A percentile compares a stretch with the other conserved stretches of the same genome.
Evolutionary conservation across 768 basidiomycete species (phyloP).

Genomic region (Lanmaoa rubissima): DNA sequence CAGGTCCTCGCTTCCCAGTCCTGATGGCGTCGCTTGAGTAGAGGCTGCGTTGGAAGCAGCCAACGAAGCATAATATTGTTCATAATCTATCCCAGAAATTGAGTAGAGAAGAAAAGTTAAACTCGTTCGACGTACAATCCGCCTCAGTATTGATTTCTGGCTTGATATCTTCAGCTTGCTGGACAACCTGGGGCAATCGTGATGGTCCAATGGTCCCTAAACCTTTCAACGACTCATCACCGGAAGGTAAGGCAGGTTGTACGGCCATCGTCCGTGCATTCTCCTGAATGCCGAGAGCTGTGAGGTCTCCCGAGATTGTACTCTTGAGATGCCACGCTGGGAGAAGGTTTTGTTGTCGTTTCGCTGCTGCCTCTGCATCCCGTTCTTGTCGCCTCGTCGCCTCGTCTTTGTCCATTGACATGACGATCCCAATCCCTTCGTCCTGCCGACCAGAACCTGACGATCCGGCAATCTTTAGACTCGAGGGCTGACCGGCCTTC

Average conservation of each 20-base stretch:
- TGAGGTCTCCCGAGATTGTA: constrained; percentile 91
- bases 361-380: constrained; percentile 79
- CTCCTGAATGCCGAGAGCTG: constrained; percentile 80
- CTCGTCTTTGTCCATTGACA: constrained; percentile 88
- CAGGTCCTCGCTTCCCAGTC: constrained; percentile 51
- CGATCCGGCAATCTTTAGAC: constrained; percentile 74
- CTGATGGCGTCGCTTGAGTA: constrained; percentile 59
- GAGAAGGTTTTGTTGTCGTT: constrained; percentile 85
- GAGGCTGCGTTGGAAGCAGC: constrained; percentile 63
- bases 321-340: constrained; percentile 96
- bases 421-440: constrained; percentile 81
- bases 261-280: constrained; percentile 50
- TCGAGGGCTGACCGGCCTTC: constrained; percentile 49
- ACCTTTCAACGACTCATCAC: constrained; percentile 73
- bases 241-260: constrained; percentile 41
- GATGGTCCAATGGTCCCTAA: constrained; percentile 52
- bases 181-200: constrained; percentile 29
- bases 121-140: constrained; percentile 52
- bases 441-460: constrained; percentile 56
- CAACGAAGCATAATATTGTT: constrained; percentile 79
- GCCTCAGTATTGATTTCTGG: constrained; percentile 54
- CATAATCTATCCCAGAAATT: constrained; percentile 54
- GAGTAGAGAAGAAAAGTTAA: background rate
- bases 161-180: constrained; percentile 38
- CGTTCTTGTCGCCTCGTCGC: constrained; percentile 68